Base-by-base conservation (phyloP, 1,284 basidiomycete species). In the Tylopilus orsonianus region DNA sequence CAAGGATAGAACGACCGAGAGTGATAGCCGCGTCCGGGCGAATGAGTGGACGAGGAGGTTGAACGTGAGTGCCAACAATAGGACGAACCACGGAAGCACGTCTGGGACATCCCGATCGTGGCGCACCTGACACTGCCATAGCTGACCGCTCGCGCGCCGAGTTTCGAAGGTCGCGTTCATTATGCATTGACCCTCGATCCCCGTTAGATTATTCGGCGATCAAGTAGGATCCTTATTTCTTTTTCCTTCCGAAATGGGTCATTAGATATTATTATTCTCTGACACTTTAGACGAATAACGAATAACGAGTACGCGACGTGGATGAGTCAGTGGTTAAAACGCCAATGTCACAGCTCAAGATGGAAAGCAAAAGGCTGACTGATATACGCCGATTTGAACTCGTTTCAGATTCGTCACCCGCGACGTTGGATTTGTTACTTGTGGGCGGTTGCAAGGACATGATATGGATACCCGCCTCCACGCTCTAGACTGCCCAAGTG, bases 181-280 rank as follows among this genome's bases (percentile, higher is more conserved):
- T 38, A 38, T 29, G 27, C 42, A 14, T 19, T 23, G 27, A 29
- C 46, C 44, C 48, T 44, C 35, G 41, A 44, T 33, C 49, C 30
- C 16, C 42, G 41, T 29, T 19, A 12, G 32, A 39, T 44, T 33
- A 48, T 37, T 58, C 56, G 56, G 48, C 53, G 44, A 53, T 53
- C 34, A 48, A 16, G 19, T 19, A 29, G 19, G 19, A 4, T 26
- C 13, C 18, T 9, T 23, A 5, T 22, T 27, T 8, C 16, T 20
- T 22, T 23, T 27, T 29, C 16, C 20, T 23, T 33, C 27, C n/a
- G 10, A 36, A 14, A 39, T 23, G 10, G 10, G 10, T 6, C 6
- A 26, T 26, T 6, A 10, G 22, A 26, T 23, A 23, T 24, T 16
- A 26, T 26, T 33, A 12, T 18, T 22, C n/a, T 6, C 9, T 26